Percentiles rank a stretch among this genome's conserved stretches.
These are phyloP conservation scores for Glycine latifolia DNA, from an alignment of 306 rosid species.

Conservation along the genomic window DNA sequence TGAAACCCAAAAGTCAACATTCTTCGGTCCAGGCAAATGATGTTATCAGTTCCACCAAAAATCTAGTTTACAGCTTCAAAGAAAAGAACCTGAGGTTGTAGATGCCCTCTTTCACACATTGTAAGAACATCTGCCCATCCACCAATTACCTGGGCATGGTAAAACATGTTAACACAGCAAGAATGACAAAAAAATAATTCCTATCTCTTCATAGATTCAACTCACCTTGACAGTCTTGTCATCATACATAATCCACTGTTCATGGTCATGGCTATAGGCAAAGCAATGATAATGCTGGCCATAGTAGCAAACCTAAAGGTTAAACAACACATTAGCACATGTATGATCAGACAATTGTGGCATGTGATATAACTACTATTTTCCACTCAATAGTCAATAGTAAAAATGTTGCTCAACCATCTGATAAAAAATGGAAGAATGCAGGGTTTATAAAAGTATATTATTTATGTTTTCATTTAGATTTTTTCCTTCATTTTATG, in stretches of 20 bases:
- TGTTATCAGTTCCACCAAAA: conserved; percentile 52
- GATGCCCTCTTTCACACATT: conserved; percentile 91
- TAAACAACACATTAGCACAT: conserved; percentile 39
- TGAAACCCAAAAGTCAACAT: conserved; percentile 50
- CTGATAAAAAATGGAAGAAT: neutral
- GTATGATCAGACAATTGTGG: conserved; percentile 22
- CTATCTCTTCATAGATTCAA: conserved; percentile 35
- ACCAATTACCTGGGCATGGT: conserved; percentile 77
- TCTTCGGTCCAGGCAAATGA: conserved; percentile 50
- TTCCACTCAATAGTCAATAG: neutral
- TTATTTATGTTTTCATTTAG: conserved; percentile 15
- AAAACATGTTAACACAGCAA: conserved; percentile 35
- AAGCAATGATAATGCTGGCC: conserved; percentile 99
- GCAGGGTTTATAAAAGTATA: neutral
- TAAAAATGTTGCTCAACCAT: conserved; percentile 11
- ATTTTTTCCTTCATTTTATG: conserved; percentile 4
- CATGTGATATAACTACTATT: conserved; percentile 19
- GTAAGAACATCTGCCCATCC: conserved; percentile 86
- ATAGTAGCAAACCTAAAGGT: conserved; percentile 90
- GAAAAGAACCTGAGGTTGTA: conserved; percentile 98
- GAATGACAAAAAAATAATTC: conserved; percentile 25
- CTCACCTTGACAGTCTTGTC: conserved; percentile 93
- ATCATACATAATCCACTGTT: conserved; percentile 91
- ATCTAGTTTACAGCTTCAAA: conserved; percentile 89
- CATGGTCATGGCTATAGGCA: conserved; percentile 82